Conservation (phyloP, 148 eudicot species). For the Persicaria tinctoria region DNA sequence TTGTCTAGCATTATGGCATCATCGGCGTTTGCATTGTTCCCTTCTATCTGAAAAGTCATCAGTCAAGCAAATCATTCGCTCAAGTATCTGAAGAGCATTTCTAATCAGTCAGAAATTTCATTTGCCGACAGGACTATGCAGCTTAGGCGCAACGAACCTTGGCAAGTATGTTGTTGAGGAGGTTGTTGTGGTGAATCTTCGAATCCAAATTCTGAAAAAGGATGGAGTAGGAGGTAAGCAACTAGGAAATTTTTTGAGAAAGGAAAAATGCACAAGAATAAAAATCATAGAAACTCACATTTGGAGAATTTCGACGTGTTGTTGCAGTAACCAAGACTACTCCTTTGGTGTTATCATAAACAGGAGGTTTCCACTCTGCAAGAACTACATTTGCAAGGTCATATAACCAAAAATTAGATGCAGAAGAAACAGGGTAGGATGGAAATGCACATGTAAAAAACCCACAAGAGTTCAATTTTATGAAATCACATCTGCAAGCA, state of each 20-base stretch:
- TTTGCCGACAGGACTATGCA: neutral
- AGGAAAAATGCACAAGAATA: neutral
- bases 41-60: slow-evolving; percentile 70
- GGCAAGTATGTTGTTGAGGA: slow-evolving; percentile 86
- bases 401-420: neutral
- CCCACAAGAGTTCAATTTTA: neutral
- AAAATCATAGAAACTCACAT: slow-evolving; percentile 40
- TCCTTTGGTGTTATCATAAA: slow-evolving; percentile 89
- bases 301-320: slow-evolving; percentile 95
- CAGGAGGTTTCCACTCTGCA: slow-evolving; percentile 99
- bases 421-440: neutral
- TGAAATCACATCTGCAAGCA: neutral
- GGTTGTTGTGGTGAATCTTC: slow-evolving; percentile 87
- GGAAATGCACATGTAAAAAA: neutral
- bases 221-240: slow-evolving; percentile 1
- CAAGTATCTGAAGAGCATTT: neutral
- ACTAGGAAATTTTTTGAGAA: neutral
- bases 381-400: slow-evolving; percentile 46
- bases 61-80: neutral
- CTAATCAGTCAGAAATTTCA: neutral
- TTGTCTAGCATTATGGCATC: slow-evolving; percentile 98
- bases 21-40: slow-evolving; percentile 85
- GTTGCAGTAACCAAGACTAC: slow-evolving; percentile 84
- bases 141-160: slow-evolving; percentile 38
- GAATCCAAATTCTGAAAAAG: slow-evolving; percentile 73